Conservation (phyloP, 345 rosid species). For the Pistacia atlantica region DNA sequence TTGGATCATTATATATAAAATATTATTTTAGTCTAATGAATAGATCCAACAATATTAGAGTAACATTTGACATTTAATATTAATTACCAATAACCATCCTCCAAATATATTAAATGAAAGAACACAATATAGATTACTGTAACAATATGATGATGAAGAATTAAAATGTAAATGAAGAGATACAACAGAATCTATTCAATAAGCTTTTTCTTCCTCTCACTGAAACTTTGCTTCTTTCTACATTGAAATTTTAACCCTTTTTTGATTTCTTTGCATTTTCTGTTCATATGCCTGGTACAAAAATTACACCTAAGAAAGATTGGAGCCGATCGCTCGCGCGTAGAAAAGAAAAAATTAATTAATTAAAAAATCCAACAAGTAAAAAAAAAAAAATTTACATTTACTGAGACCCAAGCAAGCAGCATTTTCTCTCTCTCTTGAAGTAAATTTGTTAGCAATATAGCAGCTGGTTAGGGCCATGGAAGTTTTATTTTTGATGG, state of each 20-base stretch:
- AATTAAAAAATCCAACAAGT: constrained; percentile 23
- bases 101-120: too few species aligned
- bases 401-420: constrained; percentile 24
- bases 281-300: constrained; percentile 10
- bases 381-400: constrained; percentile 39
- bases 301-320: constrained; percentile 20
- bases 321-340: constrained; percentile 23
- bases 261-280: constrained; percentile 6
- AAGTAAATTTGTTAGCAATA: constrained; percentile 28
- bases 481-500: constrained; percentile 23
- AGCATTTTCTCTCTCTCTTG: constrained; percentile 19
- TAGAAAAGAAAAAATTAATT: constrained; percentile 9
- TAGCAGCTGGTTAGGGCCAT: constrained; percentile 33
- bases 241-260: constrained; percentile 11
- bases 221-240: not conserved
- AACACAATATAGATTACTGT: too few species aligned
- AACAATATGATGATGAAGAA: not conserved
- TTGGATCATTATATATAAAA: too few species aligned
- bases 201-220: too few species aligned
- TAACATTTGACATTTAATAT: too few species aligned
- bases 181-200: not conserved
- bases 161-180: not conserved
- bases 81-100: too few species aligned
- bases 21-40: too few species aligned
- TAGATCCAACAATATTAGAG: too few species aligned